Base-by-base conservation (phyloP, 139 green algal genomes). In the Coccomyxa sp. region DNA sequence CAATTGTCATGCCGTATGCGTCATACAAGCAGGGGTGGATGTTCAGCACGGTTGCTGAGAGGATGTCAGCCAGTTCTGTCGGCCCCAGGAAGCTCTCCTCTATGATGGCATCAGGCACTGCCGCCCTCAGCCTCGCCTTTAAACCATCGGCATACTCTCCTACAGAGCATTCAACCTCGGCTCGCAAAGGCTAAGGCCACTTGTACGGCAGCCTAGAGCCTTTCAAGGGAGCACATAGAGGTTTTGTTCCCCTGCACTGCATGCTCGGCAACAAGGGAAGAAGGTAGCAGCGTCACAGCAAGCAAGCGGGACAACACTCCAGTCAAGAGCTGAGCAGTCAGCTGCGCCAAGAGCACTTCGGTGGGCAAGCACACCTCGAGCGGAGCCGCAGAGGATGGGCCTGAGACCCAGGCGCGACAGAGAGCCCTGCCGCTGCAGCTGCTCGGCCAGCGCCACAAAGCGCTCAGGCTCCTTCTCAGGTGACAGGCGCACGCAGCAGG, bases 1-100 rank as follows among this genome's bases (percentile, higher is more conserved):
- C 88, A 8, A 97, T 84, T 0, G 93, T 97, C 93, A 97, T 97
- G 36, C 93, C 93, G 78, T 91, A 97, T 37, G 82, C 82, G 40
- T 86, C 86, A 55, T 85, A 91, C 22, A 85, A 81, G 36, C 85
- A 88, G 0, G 94, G 93, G 82, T 97, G 94, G 29, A 97, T 75
- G 78, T 97, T 97, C 24, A 97, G 89, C 38, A 83, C 73, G 8
- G 92, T 95, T 31, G 73, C 38, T 0, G 78, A 50, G 68, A 87
- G 94, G 27, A 97, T 29, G 3, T 77, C 35, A 0, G 90, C 90
- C 83, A 96, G 77, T n/a, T 93, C 75, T 10, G 55, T 6, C 0
- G 90, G 84, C 0, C 84, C 88, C 55, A 93, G 68, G 76, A 95
- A 97, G 22, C 69, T 40, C 35, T 92, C 81, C n/a, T 92, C 41